Evolutionary conservation across 352 stramenopile genomes (phyloP), one percentile per base, ranked within the genome.

Genomic region (Globisporangium carolinianum): DNA sequence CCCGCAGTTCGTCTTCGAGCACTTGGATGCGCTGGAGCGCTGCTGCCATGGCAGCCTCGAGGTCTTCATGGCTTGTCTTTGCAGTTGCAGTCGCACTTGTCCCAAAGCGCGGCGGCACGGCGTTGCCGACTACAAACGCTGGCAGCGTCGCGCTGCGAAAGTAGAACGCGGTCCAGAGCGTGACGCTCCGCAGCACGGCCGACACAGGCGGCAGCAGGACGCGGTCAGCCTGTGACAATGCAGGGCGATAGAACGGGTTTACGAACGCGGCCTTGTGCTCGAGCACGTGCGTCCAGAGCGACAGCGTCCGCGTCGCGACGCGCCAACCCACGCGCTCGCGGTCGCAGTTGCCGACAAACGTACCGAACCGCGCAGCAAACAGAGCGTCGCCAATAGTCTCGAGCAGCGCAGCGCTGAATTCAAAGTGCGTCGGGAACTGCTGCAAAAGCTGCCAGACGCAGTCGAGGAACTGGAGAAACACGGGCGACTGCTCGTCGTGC

Each of bases 401-500:
- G 0, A 96, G 69, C 54, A 96, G 65, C 14, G 66, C 58, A 5
- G 71, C 63, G 41, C 83, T 95, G 62, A 96, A 96, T 58, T 96
- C 84, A 60, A 96, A 96, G 59, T 82, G 75, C 10, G 79, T 91
- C 12, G 88, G 88, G 48, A 84, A 95, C 58, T 93, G 73, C 0
- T 75, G 74, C 52, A 73, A 68, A 1, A 97, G 57, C 57, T 97
- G 88, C 80, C 81, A 95, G 4, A 96, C 75, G 47, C 79, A 92
- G 63, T 97, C 89, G 5, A 97, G 63, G 58, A 96, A 97, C 64
- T 96, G 88, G 12, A 96, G 60, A 46, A 96, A 96, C 45, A 97
- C 79, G 0, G 89, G 89, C 1, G 82, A 83, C 53, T 93, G 79
- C 52, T 96, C 87, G 38, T 94, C 81, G 42, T 88, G 73, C 67